Conservation (phyloP, 1,139 yeast species). For the Zygoascus hellenicus region DNA sequence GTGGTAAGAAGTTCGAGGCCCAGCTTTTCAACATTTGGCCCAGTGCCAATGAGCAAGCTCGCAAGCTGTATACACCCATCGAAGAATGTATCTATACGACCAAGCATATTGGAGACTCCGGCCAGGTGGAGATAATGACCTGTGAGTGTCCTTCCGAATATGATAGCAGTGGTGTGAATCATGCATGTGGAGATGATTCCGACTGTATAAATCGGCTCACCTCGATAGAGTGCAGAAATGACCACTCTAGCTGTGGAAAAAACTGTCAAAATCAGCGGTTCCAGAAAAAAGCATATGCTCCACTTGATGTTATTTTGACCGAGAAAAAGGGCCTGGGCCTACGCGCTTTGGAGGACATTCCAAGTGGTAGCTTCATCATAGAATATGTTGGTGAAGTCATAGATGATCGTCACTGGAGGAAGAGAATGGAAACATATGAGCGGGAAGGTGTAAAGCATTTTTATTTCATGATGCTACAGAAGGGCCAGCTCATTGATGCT, state of each 20-base stretch:
- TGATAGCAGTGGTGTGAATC: conserved; percentile 42
- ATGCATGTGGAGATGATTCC: conserved; percentile 79
- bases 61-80: conserved; percentile 49
- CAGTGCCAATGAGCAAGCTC: conserved; percentile 70
- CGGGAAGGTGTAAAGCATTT: conserved; percentile 71
- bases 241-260: conserved; percentile 64
- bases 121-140: conserved; percentile 72
- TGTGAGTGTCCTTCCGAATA: conserved; percentile 72
- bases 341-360: conserved; percentile 57
- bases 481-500: conserved; percentile 91
- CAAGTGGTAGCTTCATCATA: conserved; percentile 64
- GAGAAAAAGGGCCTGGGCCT: conserved; percentile 87
- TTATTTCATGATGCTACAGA: conserved; percentile 95
- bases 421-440: conserved; percentile 71
- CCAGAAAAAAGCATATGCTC: conserved; percentile 66
- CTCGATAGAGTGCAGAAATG: conserved; percentile 82
- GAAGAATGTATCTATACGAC: conserved; percentile 55
- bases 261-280: conserved; percentile 84
- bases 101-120: conserved; percentile 58
- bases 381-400: conserved; percentile 95
- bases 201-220: conserved; percentile 91
- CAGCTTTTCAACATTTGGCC: conserved; percentile 44
- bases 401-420: conserved; percentile 64
- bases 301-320: conserved; percentile 69
- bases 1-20: conserved; percentile 6